phyloP scores from a whole-genome alignment of 2,329 filamentous ascomycete genomes.

The Magnaporthiopsis incrustans region DNA sequence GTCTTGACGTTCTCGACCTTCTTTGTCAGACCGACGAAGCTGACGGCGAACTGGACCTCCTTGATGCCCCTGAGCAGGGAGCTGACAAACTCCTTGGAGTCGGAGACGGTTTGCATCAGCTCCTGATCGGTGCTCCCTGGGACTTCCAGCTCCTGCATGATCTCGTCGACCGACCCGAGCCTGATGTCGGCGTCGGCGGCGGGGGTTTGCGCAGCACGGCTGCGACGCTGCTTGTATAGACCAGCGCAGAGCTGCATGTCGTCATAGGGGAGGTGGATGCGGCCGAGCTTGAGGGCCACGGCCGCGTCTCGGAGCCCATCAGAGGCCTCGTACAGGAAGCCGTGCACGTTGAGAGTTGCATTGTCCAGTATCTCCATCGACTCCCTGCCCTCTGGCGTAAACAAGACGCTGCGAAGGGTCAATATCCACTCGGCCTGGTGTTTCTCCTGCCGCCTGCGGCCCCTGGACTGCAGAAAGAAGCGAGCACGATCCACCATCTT shows the following conservation, averaged over 20 bases:
- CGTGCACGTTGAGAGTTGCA: constrained; percentile 82
- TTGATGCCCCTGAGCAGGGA: constrained; percentile 89
- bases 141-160: constrained; percentile 66
- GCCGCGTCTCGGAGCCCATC: constrained; percentile 87
- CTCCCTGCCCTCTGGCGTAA: constrained; percentile 77
- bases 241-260: constrained; percentile 61
- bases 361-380: constrained; percentile 84
- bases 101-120: constrained; percentile 75
- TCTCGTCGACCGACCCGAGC: constrained; percentile 60
- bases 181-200: constrained; percentile 16
- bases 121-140: constrained; percentile 59
- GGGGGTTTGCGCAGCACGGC: constrained; percentile 23
- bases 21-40: constrained; percentile 81
- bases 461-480: constrained; percentile 73
- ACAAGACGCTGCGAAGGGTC: constrained; percentile 75
- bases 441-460: constrained; percentile 45
- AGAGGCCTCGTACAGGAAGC: constrained; percentile 74
- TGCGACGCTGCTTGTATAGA: constrained; percentile 42
- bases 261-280: constrained; percentile 84
- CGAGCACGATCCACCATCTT: constrained; percentile 88
- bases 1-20: constrained; percentile 62
- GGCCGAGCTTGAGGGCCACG: constrained; percentile 82
- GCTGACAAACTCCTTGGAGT: constrained; percentile 85
- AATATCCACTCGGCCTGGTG: constrained; percentile 92
- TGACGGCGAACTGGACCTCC: constrained; percentile 91